Evolutionary conservation across 2,329 filamentous ascomycete species (phyloP).

Genomic region (Trichoderma sp.): DNA sequence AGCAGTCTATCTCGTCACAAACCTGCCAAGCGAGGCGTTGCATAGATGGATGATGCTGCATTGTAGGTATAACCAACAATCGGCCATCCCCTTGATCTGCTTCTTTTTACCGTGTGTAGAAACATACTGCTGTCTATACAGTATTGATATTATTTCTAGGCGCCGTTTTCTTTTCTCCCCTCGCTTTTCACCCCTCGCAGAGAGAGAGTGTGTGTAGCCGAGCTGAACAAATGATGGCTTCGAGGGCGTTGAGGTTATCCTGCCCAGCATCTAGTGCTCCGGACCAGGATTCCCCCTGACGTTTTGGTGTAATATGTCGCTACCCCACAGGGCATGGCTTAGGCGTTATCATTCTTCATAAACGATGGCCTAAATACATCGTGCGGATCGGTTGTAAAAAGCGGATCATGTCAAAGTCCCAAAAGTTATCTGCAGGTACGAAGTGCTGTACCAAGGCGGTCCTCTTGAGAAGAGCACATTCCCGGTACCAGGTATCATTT

Average conservation of each 20-base stretch:
- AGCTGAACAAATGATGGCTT: conserved; percentile 1
- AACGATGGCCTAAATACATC: background rate
- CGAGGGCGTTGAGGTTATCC: background rate
- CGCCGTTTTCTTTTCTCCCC: background rate
- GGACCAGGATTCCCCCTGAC: background rate
- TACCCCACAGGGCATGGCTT: background rate
- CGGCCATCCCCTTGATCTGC: background rate
- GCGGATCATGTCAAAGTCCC: background rate
- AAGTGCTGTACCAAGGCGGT: background rate
- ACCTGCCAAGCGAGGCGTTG: conserved; percentile 16
- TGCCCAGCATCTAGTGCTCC: background rate
- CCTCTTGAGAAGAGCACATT: background rate
- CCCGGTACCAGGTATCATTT: background rate
- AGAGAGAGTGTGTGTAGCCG: background rate
- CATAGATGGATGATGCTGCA: background rate
- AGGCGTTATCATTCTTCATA: background rate
- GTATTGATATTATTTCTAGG: background rate
- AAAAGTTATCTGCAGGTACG: conserved; percentile 1
- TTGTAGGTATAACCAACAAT: background rate
- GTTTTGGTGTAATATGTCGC: background rate
- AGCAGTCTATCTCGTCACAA: conserved; percentile 20
- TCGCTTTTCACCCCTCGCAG: background rate
- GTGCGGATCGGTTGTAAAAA: background rate
- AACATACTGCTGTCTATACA: background rate
- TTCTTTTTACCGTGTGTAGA: background rate